phyloP scores from a whole-genome alignment of 208 protist species.

The Trypanosoma mega region DNA sequence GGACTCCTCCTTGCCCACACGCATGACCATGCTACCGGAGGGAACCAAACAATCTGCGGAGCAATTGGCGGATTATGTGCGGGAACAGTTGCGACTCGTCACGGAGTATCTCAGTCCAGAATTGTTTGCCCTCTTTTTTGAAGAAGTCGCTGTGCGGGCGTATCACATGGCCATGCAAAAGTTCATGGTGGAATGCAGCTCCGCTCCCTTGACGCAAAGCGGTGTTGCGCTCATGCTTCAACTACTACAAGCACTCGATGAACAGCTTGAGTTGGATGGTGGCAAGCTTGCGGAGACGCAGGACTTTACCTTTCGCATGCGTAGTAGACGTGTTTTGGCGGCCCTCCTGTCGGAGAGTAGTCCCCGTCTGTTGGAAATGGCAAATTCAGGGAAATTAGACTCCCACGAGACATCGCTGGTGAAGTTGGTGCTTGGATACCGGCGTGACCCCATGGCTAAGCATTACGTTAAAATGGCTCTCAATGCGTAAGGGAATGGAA shows the following conservation, averaged over 20 bases:
- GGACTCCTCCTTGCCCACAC: neutral
- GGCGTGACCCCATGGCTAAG: constrained; percentile 8
- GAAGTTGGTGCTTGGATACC: neutral
- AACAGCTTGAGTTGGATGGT: constrained; percentile 4
- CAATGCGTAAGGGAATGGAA: too few species aligned
- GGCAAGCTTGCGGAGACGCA: neutral
- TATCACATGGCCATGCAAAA: constrained; percentile 7
- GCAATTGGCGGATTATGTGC: neutral
- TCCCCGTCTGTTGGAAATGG: constrained; percentile 3
- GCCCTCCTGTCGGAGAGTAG: constrained; percentile 9
- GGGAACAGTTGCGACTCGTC: neutral
- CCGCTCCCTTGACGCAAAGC: neutral
- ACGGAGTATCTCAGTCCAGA: constrained; percentile 3
- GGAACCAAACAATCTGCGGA: neutral
- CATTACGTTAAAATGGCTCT: neutral
- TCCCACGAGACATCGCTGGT: neutral
- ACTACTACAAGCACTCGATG: constrained; percentile 5
- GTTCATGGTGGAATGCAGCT: neutral
- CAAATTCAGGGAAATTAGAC: neutral
- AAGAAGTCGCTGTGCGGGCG: constrained; percentile 8
- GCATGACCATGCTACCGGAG: too few species aligned
- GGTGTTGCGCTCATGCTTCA: constrained; percentile 6
- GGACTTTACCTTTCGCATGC: constrained; percentile 2
- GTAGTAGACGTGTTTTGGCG: constrained; percentile 2
- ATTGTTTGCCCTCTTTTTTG: constrained; percentile 6